Evolutionary conservation across 73 alveolate genomes (phyloP), one percentile per base, ranked within the genome.

Genomic region (Halteria grandinella): DNA sequence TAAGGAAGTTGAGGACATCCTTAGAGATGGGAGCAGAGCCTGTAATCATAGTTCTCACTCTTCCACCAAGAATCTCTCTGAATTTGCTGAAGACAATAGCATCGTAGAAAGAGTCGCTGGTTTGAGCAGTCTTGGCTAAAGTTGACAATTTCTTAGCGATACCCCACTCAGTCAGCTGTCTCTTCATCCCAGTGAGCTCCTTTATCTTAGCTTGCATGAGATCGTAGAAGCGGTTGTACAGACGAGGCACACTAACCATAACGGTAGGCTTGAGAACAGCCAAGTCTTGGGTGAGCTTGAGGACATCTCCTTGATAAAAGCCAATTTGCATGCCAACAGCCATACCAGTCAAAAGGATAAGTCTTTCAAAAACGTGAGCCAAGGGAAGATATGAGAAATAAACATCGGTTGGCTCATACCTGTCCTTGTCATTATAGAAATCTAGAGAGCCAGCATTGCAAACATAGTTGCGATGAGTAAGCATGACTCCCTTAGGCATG

Each of bases 1-100:
- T 87, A 20, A 94, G 50, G 79, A 92, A 94, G 50, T 88, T 92
- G 25, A 88, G 77, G 23, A 95, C 93, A 36, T 93, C 94, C 33
- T 79, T 80, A n/a, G 95, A 64, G n/a, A 96, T 93, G 2, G 99
- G 99, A 11, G 99, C 99, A 0, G 97, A 69, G 0, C 97, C 98
- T 0, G 98, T 90, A 47, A 70, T 78, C 82, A 95, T 79, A 21
- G 78, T 25, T 48, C 97, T 87, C 24, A 93, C 95, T 87, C 94
- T 89, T 6, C 97, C 98, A 7, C 98, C 98, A 20, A 94, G 41
- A 31, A 88, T 71, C 55, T 58, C 93, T 63, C 83, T 91, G 12
- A 94, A 78, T 55, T 89, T 70, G 17, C 85, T 89, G 58, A 95
- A 94, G 12, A 88, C 93, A 8, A 91, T 41, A 23, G 63, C 45